phyloP scores from a whole-genome alignment of 2,329 filamentous ascomycete species.

The Parafenestella ontariensis region DNA sequence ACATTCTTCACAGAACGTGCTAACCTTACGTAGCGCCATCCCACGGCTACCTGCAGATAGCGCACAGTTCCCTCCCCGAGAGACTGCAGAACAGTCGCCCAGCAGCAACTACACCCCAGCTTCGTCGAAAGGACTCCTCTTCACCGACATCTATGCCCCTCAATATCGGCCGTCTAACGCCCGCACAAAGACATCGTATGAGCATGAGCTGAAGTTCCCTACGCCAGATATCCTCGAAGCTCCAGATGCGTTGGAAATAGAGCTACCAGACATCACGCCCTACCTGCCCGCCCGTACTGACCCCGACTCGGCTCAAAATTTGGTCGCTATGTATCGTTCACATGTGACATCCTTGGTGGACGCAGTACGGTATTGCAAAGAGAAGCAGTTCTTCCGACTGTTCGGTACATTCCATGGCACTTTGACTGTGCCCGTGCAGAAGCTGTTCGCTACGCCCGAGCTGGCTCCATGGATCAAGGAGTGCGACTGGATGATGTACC shows the following conservation, averaged over 20 bases:
- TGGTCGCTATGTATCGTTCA: conserved; percentile 87
- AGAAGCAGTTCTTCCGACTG: conserved; percentile 94
- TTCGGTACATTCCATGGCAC: conserved; percentile 96
- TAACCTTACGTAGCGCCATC: conserved; percentile 45
- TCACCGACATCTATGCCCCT: conserved; percentile 54
- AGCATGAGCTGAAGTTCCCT: conserved; percentile 69
- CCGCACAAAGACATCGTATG: conserved; percentile 62
- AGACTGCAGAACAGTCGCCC: conserved; percentile 35
- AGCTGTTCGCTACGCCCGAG: conserved; percentile 80
- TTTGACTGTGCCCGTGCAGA: conserved; percentile 94
- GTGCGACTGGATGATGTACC: conserved; percentile 94
- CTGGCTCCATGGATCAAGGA: conserved; percentile 93
- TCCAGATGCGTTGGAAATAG: conserved; percentile 72
- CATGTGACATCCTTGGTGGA: conserved; percentile 96
- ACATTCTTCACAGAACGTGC: neutral
- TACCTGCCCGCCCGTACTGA: conserved; percentile 86
- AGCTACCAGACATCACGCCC: conserved; percentile 82
- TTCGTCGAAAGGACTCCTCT: conserved; percentile 54
- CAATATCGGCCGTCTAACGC: conserved; percentile 47
- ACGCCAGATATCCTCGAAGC: conserved; percentile 63
- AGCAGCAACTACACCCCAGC: conserved; percentile 44
- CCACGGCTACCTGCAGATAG: conserved; percentile 58
- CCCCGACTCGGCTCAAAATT: conserved; percentile 81
- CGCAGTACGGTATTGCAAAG: conserved; percentile 93
- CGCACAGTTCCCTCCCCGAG: conserved; percentile 53